phyloP scores from a whole-genome alignment of 2,329 filamentous ascomycete species.

The Alternaria conjuncta region DNA sequence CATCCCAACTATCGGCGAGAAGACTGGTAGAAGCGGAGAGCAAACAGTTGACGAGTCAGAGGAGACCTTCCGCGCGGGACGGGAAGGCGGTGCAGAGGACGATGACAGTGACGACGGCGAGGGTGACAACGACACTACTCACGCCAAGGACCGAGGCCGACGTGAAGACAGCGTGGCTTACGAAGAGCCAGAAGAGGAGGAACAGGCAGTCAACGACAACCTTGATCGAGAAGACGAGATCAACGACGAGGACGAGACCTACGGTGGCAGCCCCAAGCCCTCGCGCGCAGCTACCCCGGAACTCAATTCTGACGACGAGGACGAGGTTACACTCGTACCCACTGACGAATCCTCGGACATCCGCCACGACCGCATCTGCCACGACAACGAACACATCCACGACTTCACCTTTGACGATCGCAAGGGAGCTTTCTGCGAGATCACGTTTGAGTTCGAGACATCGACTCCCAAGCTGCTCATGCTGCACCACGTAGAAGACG shows the following conservation, averaged over 20 bases:
- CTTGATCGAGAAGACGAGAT: conserved; percentile 64
- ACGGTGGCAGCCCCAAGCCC: conserved; percentile 54
- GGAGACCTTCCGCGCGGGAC: conserved; percentile 33
- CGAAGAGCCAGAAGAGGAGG: conserved; percentile 90
- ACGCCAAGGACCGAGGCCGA: conserved; percentile 76
- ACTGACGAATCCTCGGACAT: conserved; percentile 40
- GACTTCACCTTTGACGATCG: conserved; percentile 81
- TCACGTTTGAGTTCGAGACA: conserved; percentile 83
- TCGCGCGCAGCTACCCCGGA: conserved; percentile 44
- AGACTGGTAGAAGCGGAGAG: conserved; percentile 61
- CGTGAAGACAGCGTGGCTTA: conserved; percentile 85
- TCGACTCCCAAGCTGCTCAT: conserved; percentile 89
- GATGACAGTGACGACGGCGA: conserved; percentile 75
- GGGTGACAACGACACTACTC: conserved; percentile 64
- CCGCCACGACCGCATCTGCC: conserved; percentile 51
- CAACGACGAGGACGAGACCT: conserved; percentile 58
- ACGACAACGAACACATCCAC: conserved; percentile 66
- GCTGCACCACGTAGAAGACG: conserved; percentile 85
- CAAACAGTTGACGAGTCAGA: conserved; percentile 54
- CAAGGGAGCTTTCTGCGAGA: conserved; percentile 74
- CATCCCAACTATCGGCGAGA: conserved; percentile 76
- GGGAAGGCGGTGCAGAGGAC: conserved; percentile 66
- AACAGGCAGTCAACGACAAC: conserved; percentile 73
- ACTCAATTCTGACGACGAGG: conserved; percentile 33
- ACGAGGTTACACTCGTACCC: conserved; percentile 31